Conservation (phyloP, 805 yeast genomes). For the Lipomyces sp. region DNA sequence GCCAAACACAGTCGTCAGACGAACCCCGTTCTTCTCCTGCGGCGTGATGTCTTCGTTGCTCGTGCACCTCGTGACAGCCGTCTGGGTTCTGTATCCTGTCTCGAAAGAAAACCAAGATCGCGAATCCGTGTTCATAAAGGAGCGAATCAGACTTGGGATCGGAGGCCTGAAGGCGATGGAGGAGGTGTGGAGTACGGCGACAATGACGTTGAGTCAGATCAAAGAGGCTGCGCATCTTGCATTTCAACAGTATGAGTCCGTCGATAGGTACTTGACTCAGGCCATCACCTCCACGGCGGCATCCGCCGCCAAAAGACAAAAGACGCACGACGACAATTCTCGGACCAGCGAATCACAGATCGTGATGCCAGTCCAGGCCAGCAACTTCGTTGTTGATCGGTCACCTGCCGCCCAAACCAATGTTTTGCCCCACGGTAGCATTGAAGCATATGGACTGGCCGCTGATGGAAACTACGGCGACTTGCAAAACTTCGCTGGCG, state of each 20-base stretch:
- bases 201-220: slow-evolving; percentile 2
- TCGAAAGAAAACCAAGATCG: not conserved
- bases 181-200: slow-evolving; percentile 18
- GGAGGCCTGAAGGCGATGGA: slow-evolving; percentile 10
- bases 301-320: too few relatives aligned
- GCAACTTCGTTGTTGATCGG: too few relatives aligned
- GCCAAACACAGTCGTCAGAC: slow-evolving; percentile 5
- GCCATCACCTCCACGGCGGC: too few relatives aligned
- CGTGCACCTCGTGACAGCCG: slow-evolving; percentile 15
- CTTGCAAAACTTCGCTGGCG: too few relatives aligned
- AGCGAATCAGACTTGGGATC: slow-evolving; percentile 10
- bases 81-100: slow-evolving; percentile 19
- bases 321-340: too few relatives aligned
- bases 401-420: too few relatives aligned
- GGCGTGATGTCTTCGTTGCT: slow-evolving; percentile 7
- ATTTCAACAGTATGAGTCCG: slow-evolving; percentile 10
- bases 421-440: too few relatives aligned
- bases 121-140: slow-evolving; percentile 5
- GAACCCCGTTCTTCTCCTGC: slow-evolving; percentile 22
- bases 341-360: too few relatives aligned
- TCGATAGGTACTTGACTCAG: not conserved
- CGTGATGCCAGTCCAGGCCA: too few relatives aligned
- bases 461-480: too few relatives aligned
- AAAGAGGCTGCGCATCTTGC: slow-evolving; percentile 11
- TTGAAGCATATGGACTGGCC: too few relatives aligned